These are phyloP conservation scores for Gloeostereum incarnatum DNA, from an alignment of 768 basidiomycete genomes.

Conservation along the genomic window DNA sequence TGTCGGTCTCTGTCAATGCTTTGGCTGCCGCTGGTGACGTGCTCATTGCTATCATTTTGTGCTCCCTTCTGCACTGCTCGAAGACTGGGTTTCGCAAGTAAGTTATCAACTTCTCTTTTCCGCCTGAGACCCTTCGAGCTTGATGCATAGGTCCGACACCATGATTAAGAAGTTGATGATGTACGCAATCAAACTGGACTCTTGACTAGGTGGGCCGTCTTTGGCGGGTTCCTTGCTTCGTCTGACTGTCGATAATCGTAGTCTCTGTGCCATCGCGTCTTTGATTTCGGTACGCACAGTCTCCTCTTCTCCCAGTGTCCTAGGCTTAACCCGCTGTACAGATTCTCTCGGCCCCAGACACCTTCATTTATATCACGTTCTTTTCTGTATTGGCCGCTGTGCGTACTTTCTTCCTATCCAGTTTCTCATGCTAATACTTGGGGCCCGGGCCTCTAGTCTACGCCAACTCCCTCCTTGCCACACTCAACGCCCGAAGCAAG, in stretches of 20 bases:
- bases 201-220: slow-evolving; percentile 23
- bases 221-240: background rate
- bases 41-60: slow-evolving; percentile 37
- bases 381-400: slow-evolving; percentile 46
- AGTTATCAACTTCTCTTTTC: no score
- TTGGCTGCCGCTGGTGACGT: slow-evolving; percentile 37
- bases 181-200: slow-evolving; percentile 47
- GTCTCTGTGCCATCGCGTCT: slow-evolving; percentile 37
- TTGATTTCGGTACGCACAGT: slow-evolving; percentile 29
- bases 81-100: slow-evolving; percentile 44
- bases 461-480: slow-evolving; percentile 42
- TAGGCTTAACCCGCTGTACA: slow-evolving; percentile 17
- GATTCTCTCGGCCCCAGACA: slow-evolving; percentile 23
- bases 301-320: background rate
- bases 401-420: slow-evolving; percentile 11
- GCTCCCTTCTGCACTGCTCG: slow-evolving; percentile 32
- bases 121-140: background rate
- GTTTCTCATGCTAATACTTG: background rate
- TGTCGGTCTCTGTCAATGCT: slow-evolving; percentile 44
- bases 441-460: slow-evolving; percentile 30
- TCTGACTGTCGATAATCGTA: slow-evolving; percentile 7
- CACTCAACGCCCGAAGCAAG: slow-evolving; percentile 35
- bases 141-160: slow-evolving; percentile 28
- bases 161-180: slow-evolving; percentile 44
- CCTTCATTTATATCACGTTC: slow-evolving; percentile 40